Evolutionary conservation across 192 early-diverging fungal genomes (phyloP), one percentile per base, ranked within the genome.

Genomic region (Coemansia sp.): DNA sequence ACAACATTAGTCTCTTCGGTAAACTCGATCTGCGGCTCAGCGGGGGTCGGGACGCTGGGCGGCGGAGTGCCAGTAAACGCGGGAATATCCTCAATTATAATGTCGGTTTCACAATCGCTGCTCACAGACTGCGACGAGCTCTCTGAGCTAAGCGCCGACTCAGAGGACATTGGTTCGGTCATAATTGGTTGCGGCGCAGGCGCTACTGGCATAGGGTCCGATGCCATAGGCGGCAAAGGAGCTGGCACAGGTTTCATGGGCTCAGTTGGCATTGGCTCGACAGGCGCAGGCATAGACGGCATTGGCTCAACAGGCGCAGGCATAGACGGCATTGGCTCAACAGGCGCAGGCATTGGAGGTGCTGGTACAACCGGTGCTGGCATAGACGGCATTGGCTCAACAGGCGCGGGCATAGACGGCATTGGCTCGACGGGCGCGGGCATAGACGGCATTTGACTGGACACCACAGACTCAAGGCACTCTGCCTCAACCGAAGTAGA

Each of bases 1-100:
- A n/a, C 40, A 42, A 42, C 40, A 42, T n/a, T 42, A n/a, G 40
- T 42, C 12, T 28, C 28, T 28, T 12, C 28, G 25, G 12, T 25
- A 21, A 6, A 21, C 28, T 8, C 52, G 12, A 25, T 5, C 28
- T 56, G 54, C 17, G 54, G 54, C 17, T 36, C 20, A 25, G 17
- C 54, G 0, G 54, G 54, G 9, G 54, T 54, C 5, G 52, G 28
- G 12, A 10, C 21, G 5, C 24, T 21, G 11, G 63, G 66, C 6
- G 66, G 54, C 24, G 66, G 66, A 23, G 61, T 63, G 7, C 50
- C 61, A 3, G 61, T 63, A 15, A 63, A 63, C 4, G 34, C 38
- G 5, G 52, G 38, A 9, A 25, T 31, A 11, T 26, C 46, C 46
- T 18, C 46, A 48, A 48, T 3, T 15, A 17, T 15, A 18, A 18